Conservation (phyloP, 1,284 basidiomycete genomes). For the Cystobasidium slooffiae region DNA sequence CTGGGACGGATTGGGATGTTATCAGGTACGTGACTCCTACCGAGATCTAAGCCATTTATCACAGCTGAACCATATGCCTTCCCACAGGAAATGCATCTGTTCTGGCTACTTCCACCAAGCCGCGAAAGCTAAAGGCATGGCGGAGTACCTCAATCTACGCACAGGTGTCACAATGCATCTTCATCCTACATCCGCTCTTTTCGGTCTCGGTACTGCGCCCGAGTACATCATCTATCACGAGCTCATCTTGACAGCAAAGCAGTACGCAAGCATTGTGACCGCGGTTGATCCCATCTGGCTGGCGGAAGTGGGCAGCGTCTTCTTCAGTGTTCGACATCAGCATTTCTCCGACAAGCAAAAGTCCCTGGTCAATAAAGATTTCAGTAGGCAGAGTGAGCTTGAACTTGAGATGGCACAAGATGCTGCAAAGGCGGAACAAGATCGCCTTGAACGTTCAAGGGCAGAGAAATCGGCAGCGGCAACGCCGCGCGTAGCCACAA, state of each 20-base stretch:
- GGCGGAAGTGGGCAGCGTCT: slow-evolving; percentile 56
- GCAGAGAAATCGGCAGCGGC: slow-evolving; percentile 49
- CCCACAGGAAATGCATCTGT: slow-evolving; percentile 97
- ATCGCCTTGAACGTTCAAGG: slow-evolving; percentile 46
- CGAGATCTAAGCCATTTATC: no score
- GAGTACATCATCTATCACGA: slow-evolving; percentile 92
- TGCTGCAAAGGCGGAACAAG: slow-evolving; percentile 39
- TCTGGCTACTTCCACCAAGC: slow-evolving; percentile 99
- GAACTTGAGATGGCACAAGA: slow-evolving; percentile 61
- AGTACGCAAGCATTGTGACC: slow-evolving; percentile 95
- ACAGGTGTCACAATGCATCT: slow-evolving; percentile 90
- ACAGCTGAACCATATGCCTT: no score
- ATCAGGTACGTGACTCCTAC: slow-evolving; percentile 71
- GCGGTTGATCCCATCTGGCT: slow-evolving; percentile 95
- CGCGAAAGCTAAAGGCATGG: slow-evolving; percentile 95
- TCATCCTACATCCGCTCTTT: slow-evolving; percentile 94
- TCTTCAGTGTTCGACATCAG: slow-evolving; percentile 58
- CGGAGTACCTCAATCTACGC: slow-evolving; percentile 96
- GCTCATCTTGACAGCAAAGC: slow-evolving; percentile 87
- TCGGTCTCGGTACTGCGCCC: slow-evolving; percentile 91
- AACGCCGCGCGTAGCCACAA: slow-evolving; percentile 51
- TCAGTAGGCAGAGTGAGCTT: slow-evolving; percentile 83
- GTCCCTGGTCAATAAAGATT: slow-evolving; percentile 79
- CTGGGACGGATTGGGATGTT: slow-evolving; percentile 93
- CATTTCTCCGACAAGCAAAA: slow-evolving; percentile 79